Evolutionary conservation across 305 asterid species (phyloP).

Genomic region (Vinca major): DNA sequence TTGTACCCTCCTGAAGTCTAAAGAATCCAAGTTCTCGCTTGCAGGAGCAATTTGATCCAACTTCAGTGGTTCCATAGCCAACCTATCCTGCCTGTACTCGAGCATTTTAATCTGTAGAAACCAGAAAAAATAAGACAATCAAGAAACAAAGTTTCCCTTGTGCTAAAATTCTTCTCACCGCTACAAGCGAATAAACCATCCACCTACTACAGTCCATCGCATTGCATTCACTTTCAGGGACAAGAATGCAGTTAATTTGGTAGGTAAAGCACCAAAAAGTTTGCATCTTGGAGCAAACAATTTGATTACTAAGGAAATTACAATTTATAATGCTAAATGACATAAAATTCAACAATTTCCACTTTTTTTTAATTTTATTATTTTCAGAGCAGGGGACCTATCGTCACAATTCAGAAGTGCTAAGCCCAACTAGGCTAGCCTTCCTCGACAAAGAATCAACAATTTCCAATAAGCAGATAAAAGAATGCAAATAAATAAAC

Average conservation of each 20-base stretch:
- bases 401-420: no score
- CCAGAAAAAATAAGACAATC: conserved; percentile 6
- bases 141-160: conserved; percentile 2
- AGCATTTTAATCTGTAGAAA: conserved; percentile 55
- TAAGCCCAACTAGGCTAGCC: no score
- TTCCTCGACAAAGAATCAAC: background rate
- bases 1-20: conserved; percentile 69
- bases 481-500: background rate
- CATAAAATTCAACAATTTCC: background rate
- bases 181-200: background rate
- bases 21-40: conserved; percentile 30
- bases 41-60: conserved; percentile 40
- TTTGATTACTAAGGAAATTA: background rate
- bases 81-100: conserved; percentile 59
- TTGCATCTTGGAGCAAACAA: background rate
- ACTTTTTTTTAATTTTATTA: no score
- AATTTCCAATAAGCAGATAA: background rate
- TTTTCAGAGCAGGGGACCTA: no score
- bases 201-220: background rate
- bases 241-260: no score
- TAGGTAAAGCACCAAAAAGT: background rate
- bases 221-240: no score
- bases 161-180: background rate
- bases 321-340: background rate
- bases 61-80: conserved; percentile 53